Conservation (phyloP, 192 early-diverging fungal species). For the Haplosporangium gracile region DNA sequence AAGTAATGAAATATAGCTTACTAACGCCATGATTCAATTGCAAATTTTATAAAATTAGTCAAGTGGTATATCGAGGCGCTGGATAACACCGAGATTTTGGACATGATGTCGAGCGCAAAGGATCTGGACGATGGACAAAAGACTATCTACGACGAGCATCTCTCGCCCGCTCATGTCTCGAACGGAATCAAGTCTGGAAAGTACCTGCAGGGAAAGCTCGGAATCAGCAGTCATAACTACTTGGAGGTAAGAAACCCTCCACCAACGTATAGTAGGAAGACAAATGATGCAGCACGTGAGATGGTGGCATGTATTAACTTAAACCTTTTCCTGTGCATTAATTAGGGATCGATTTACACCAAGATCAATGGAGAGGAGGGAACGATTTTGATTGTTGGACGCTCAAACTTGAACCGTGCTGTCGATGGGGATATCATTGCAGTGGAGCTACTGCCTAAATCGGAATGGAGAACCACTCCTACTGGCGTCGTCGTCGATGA, state of each 20-base stretch:
- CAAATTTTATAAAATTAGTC: slow-evolving; percentile 53
- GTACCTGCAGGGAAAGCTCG: slow-evolving; percentile 85
- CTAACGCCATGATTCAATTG: not conserved
- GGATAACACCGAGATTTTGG: slow-evolving; percentile 85
- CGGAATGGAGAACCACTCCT: slow-evolving; percentile 84
- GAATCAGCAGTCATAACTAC: slow-evolving; percentile 90
- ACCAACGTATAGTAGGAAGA: not conserved
- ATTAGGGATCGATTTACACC: slow-evolving; percentile 79
- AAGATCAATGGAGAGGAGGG: slow-evolving; percentile 81
- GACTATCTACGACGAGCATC: slow-evolving; percentile 73
- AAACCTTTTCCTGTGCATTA: not conserved
- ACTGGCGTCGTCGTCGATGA: slow-evolving; percentile 83
- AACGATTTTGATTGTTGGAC: slow-evolving; percentile 85
- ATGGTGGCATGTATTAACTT: not conserved
- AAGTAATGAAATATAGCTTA: not conserved
- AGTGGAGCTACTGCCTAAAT: slow-evolving; percentile 86
- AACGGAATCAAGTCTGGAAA: slow-evolving; percentile 88
- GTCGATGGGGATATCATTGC: slow-evolving; percentile 94
- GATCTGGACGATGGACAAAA: slow-evolving; percentile 75
- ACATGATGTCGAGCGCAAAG: slow-evolving; percentile 84
- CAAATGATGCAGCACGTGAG: not conserved
- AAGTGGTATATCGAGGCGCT: slow-evolving; percentile 82
- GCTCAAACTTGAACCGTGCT: slow-evolving; percentile 89
- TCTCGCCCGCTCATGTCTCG: slow-evolving; percentile 80
- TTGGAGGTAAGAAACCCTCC: slow-evolving; percentile 69